Evolutionary conservation across 2,329 filamentous ascomycete genomes (phyloP).

Genomic region (Coniochaeta ligniaria): DNA sequence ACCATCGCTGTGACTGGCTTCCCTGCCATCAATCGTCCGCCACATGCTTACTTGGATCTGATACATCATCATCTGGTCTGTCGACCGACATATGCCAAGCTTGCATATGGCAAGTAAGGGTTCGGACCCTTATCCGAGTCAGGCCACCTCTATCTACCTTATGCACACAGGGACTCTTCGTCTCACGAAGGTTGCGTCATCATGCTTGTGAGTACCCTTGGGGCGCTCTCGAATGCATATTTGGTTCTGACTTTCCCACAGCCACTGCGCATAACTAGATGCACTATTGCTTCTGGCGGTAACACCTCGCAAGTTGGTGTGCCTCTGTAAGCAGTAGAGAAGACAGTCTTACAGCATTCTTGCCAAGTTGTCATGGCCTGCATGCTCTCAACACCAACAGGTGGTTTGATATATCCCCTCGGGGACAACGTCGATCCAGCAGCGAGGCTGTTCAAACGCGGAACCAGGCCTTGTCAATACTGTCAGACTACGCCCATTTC

Average conservation of each 20-base stretch:
- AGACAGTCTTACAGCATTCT: background rate
- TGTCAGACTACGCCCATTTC: too few species aligned
- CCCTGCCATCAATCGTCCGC: background rate
- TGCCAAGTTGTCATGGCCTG: background rate
- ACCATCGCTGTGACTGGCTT: background rate
- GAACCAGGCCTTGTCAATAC: too few species aligned
- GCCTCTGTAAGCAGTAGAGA: background rate
- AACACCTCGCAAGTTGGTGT: background rate
- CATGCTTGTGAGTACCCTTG: background rate
- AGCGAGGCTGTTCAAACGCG: background rate
- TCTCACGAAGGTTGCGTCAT: background rate
- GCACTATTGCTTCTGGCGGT: background rate
- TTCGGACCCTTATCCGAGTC: background rate
- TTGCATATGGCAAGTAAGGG: too few species aligned
- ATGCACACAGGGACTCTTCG: background rate
- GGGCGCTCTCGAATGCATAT: background rate
- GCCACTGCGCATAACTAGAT: background rate
- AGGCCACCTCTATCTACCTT: background rate
- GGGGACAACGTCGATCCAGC: background rate
- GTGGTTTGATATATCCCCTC: background rate
- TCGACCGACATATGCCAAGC: background rate
- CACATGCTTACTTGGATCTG: background rate
- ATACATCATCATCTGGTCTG: background rate
- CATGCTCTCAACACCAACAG: background rate
- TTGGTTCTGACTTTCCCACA: background rate